Conservation (phyloP, 306 rosid genomes). For the Oxytropis ochrocephala region DNA sequence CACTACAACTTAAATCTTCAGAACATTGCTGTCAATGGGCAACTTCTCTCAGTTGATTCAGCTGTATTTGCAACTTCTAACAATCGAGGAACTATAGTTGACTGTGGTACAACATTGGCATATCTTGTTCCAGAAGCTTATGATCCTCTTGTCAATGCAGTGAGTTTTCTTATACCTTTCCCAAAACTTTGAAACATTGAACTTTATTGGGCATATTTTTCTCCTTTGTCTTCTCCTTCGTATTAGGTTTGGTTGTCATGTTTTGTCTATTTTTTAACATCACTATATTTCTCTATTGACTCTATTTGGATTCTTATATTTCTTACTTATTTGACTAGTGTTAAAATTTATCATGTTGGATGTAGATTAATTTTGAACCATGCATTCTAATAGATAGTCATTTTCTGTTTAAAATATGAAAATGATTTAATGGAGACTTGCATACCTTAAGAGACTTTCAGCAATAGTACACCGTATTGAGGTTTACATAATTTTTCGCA, state of each 20-base stretch:
- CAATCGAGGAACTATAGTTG: constrained; percentile 80
- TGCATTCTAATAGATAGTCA: neutral
- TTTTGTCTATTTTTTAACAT: too few relatives aligned
- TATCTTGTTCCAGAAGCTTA: constrained; percentile 84
- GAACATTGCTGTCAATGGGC: constrained; percentile 79
- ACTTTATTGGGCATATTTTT: neutral
- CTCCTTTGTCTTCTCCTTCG: neutral
- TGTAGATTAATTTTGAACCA: too few relatives aligned
- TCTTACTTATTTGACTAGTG: too few relatives aligned
- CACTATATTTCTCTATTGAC: too few relatives aligned
- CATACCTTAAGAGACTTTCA: neutral
- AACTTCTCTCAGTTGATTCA: constrained; percentile 63
- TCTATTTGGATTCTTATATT: too few relatives aligned
- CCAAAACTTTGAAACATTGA: neutral
- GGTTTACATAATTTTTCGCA: neutral
- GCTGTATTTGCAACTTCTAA: constrained; percentile 63
- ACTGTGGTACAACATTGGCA: constrained; percentile 86
- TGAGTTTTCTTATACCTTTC: constrained; percentile 35
- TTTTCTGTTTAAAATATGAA: neutral
- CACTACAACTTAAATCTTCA: constrained; percentile 85
- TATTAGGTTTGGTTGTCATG: too few relatives aligned
- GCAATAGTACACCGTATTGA: neutral
- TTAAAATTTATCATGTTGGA: too few relatives aligned
- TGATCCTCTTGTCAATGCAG: constrained; percentile 74
- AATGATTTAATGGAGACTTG: constrained; percentile 8